A percentile compares a stretch with the other conserved stretches of the same genome.
Evolutionary conservation across 345 rosid genomes (phyloP).

Genomic region (Eucalyptus tenuipes): DNA sequence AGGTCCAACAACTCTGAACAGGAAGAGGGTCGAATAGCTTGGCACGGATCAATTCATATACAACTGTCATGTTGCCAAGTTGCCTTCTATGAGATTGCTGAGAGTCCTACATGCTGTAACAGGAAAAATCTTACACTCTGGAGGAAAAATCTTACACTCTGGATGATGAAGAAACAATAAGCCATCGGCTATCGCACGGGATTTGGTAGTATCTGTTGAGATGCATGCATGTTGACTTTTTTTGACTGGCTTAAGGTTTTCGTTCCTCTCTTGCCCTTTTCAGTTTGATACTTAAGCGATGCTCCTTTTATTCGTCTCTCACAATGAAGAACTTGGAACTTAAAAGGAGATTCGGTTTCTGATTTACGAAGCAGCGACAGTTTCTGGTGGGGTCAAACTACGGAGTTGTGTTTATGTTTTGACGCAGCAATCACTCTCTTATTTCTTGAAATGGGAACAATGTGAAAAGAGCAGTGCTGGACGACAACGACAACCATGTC

Average conservation of each 20-base stretch:
- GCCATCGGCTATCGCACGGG: background rate
- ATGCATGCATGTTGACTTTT: background rate
- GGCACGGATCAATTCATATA: background rate
- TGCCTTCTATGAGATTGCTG: background rate
- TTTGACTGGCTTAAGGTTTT: rapidly evolving
- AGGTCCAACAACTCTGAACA: background rate
- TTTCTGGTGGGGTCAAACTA: background rate
- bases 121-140: rapidly evolving
- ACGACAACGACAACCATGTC: background rate
- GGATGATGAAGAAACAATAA: background rate
- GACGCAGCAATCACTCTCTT: background rate
- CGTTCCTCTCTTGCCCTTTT: background rate
- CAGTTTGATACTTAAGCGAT: background rate
- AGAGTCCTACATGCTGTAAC: background rate
- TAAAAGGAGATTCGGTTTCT: background rate
- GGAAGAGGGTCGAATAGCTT: background rate
- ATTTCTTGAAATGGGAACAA: background rate
- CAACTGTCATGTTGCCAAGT: background rate
- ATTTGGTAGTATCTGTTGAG: rapidly evolving
- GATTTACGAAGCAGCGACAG: background rate
- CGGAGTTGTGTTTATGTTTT: rapidly evolving
- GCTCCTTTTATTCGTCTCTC: background rate
- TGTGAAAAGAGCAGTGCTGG: background rate
- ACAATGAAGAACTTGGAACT: background rate
- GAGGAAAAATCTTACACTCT: rapidly evolving